These are phyloP conservation scores for Gnaphalium uliginosum DNA, from an alignment of 129 eudicot species.

Conservation along the genomic window DNA sequence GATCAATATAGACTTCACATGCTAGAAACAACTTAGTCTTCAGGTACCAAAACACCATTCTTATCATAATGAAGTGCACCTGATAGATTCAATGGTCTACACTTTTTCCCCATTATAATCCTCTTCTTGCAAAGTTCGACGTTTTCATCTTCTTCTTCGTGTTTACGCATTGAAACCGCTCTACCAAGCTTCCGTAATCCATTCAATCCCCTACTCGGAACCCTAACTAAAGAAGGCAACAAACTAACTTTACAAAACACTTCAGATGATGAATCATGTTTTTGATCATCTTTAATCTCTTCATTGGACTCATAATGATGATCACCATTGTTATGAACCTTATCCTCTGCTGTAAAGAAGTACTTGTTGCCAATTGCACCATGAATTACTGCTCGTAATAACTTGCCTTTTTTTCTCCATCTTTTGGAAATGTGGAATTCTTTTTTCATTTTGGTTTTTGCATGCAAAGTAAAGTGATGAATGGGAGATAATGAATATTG, in stretches of 20 bases:
- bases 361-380: conserved; percentile 8
- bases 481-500: background rate
- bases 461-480: background rate
- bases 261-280: background rate
- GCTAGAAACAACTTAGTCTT: conserved; percentile 22
- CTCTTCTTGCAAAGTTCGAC: conserved; percentile 53
- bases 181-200: conserved; percentile 5
- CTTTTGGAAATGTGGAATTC: conserved; percentile 20
- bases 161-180: conserved; percentile 25
- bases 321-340: conserved; percentile 18
- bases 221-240: conserved; percentile 29
- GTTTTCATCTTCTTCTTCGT: conserved; percentile 14
- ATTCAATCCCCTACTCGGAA: conserved; percentile 28
- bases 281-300: conserved; percentile 4
- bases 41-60: conserved; percentile 50
- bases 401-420: conserved; percentile 18
- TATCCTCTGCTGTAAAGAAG: background rate
- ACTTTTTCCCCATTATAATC: conserved; percentile 54
- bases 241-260: conserved; percentile 28
- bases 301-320: conserved; percentile 8
- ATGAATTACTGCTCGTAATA: conserved; percentile 28
- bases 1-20: background rate
- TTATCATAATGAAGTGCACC: conserved; percentile 55
- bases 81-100: conserved; percentile 42
- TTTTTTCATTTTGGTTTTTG: conserved; percentile 16